A percentile compares a stretch with the other conserved stretches of the same genome.
These are phyloP conservation scores for Thalassiosira pacifica DNA, from an alignment of 352 stramenopile genomes.

Conservation along the genomic window DNA sequence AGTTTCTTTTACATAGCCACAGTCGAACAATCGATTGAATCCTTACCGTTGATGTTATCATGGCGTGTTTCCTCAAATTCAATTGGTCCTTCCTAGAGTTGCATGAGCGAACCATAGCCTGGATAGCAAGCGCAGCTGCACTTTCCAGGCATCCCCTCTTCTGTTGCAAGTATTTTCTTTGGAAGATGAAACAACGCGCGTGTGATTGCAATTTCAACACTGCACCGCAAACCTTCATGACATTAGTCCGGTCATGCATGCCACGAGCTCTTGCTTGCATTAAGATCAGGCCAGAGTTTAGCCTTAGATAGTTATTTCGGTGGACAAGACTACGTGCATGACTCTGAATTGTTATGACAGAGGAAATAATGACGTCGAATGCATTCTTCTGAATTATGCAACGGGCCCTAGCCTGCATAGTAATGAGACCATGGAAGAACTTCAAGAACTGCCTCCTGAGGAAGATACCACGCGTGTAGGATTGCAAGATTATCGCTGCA, in stretches of 20 bases:
- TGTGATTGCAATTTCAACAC: constrained; percentile 6
- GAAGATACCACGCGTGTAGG: no score
- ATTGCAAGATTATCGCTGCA: no score
- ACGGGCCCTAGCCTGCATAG: no score
- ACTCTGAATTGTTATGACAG: not conserved
- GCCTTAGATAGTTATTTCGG: not conserved
- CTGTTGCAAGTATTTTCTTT: not conserved
- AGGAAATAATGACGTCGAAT: not conserved
- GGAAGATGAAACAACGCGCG: not conserved
- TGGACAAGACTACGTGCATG: not conserved
- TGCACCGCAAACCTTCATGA: not conserved
- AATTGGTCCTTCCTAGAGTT: not conserved
- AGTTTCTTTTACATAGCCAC: constrained; percentile 16
- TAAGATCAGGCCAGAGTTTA: not conserved
- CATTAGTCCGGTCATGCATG: not conserved
- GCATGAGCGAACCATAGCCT: not conserved
- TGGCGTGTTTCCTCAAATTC: not conserved
- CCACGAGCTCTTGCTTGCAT: constrained; percentile 12
- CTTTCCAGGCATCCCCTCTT: no score
- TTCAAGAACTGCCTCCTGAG: no score
- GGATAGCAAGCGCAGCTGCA: not conserved
- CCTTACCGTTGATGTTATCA: no score
- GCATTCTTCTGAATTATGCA: not conserved
- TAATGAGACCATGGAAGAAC: no score
- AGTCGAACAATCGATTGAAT: constrained; percentile 17